Conservation (phyloP, 2,329 filamentous ascomycete genomes). For the Elsinoe perseae region DNA sequence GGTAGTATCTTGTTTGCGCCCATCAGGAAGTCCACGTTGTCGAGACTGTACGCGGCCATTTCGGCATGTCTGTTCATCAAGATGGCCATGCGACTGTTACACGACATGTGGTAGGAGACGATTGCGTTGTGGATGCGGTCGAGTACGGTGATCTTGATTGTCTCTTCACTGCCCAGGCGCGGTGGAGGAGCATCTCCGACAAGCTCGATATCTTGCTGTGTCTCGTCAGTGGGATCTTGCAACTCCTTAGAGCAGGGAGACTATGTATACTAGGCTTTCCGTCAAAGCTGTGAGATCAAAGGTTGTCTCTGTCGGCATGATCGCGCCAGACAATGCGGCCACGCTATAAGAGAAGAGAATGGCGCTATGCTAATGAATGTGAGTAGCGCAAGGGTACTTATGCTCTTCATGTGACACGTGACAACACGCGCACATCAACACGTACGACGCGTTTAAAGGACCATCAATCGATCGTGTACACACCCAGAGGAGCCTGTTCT, state of each 20-base stretch:
- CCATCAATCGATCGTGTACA: no score
- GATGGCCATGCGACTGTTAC: constrained; percentile 3
- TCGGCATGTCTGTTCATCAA: constrained; percentile 1
- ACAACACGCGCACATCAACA: neutral
- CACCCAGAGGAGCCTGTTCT: no score
- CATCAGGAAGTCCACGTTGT: neutral
- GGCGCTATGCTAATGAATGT: no score
- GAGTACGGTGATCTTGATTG: neutral
- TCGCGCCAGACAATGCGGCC: neutral
- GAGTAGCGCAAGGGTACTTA: no score
- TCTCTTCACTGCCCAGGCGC: neutral
- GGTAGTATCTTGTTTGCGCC: neutral
- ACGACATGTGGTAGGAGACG: constrained; percentile 1
- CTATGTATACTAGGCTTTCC: neutral
- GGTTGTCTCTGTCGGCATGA: neutral
- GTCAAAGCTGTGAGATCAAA: constrained; percentile 9
- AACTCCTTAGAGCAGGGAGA: neutral
- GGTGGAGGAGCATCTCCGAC: constrained; percentile 5
- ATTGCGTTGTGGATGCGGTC: constrained; percentile 8
- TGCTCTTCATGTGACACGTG: neutral
- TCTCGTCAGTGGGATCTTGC: neutral
- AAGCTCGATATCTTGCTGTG: neutral
- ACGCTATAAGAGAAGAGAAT: neutral
- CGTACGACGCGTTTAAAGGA: neutral
- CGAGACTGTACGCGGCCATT: constrained; percentile 5